These are phyloP conservation scores for Roridomyces roridus DNA, from an alignment of 768 basidiomycete genomes.

Conservation along the genomic window DNA sequence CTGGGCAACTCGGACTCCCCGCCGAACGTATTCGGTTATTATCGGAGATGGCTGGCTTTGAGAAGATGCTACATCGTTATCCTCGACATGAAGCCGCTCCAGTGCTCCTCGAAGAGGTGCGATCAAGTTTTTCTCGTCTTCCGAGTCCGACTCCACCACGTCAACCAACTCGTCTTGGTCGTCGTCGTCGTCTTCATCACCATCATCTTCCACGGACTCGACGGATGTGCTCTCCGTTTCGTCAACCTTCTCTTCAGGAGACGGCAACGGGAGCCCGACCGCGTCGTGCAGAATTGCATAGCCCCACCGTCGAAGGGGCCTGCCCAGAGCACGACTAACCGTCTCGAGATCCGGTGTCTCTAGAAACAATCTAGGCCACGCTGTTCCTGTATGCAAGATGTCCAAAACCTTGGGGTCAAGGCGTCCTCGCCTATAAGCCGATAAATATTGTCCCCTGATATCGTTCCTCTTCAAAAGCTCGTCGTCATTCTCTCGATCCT, in stretches of 20 bases:
- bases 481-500: conserved; percentile 35
- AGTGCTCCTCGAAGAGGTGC: conserved; percentile 75
- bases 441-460: conserved; percentile 59
- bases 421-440: conserved; percentile 66
- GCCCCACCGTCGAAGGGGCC: conserved; percentile 67
- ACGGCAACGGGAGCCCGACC: conserved; percentile 59
- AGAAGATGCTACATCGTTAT: conserved; percentile 39
- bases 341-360: conserved; percentile 80
- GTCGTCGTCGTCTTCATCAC: conserved; percentile 29
- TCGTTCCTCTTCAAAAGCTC: conserved; percentile 34
- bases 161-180: conserved; percentile 71
- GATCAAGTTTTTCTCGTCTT: conserved; percentile 65
- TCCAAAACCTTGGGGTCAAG: conserved; percentile 67
- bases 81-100: conserved; percentile 57
- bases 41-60: conserved; percentile 30
- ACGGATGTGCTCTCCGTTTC: conserved; percentile 11
- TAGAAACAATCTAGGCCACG: conserved; percentile 76
- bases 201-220: conserved; percentile 16
- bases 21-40: conserved; percentile 67
- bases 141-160: conserved; percentile 67
- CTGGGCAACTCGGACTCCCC: conserved; percentile 67
- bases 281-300: conserved; percentile 74
- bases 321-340: conserved; percentile 65
- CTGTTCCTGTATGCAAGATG: conserved; percentile 63
- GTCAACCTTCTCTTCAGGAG: conserved; percentile 29